Conservation (phyloP, 1,139 yeast genomes). For the Taphrina sp. region DNA sequence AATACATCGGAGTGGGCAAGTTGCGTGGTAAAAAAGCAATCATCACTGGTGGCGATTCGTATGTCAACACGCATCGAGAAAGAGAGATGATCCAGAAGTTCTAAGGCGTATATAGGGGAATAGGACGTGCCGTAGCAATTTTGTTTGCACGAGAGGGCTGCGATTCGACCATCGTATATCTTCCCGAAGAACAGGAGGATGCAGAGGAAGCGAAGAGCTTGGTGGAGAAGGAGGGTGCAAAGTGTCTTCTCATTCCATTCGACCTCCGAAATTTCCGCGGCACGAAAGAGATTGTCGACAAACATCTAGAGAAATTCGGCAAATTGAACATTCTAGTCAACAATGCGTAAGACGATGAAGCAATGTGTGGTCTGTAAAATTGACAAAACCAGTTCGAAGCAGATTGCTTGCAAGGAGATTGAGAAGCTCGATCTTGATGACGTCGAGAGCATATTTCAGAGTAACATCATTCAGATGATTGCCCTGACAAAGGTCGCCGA, state of each 20-base stretch:
- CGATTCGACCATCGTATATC: conserved; percentile 24
- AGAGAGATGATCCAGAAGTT: neutral
- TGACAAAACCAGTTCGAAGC: conserved; percentile 3
- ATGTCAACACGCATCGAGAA: neutral
- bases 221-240: conserved; percentile 32
- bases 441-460: conserved; percentile 81
- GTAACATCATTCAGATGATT: conserved; percentile 42
- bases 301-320: conserved; percentile 67
- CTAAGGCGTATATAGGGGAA: conserved; percentile 13
- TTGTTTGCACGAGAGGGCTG: conserved; percentile 34
- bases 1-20: conserved; percentile 29
- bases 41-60: conserved; percentile 34
- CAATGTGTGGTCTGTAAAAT: conserved; percentile 45
- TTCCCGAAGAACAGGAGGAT: conserved; percentile 33
- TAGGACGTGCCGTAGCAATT: conserved; percentile 33
- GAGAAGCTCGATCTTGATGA: conserved; percentile 81
- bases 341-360: conserved; percentile 93
- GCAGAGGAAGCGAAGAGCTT: conserved; percentile 31
- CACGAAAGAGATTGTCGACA: conserved; percentile 55
- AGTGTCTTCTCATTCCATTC: conserved; percentile 26
- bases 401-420: conserved; percentile 55
- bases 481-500: conserved; percentile 28
- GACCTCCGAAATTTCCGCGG: conserved; percentile 21
- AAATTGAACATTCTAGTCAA: conserved; percentile 80
- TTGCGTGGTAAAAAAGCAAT: conserved; percentile 25